phyloP scores from a whole-genome alignment of 495 filamentous ascomycete genomes.

The Saxispiralis lemnorum region DNA sequence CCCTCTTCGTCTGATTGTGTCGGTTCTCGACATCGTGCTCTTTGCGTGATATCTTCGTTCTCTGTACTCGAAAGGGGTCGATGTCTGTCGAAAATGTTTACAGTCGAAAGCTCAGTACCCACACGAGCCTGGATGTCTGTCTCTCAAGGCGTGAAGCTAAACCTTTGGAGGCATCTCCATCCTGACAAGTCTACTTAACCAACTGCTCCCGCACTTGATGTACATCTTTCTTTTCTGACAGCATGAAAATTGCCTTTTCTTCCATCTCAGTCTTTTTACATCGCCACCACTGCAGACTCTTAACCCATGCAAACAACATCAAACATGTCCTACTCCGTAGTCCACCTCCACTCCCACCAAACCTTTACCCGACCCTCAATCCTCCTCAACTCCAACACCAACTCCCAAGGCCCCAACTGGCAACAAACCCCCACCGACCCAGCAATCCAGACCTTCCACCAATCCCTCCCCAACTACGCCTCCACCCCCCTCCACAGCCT shows the following conservation, averaged over 20 bases:
- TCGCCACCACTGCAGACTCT: too few relatives aligned
- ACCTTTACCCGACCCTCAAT: neutral
- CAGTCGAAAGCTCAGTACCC: too few relatives aligned
- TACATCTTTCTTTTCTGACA: too few relatives aligned
- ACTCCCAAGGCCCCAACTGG: neutral
- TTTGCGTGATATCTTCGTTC: too few relatives aligned
- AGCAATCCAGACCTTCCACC: conserved; percentile 19
- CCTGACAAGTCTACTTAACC: neutral
- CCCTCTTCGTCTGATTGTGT: too few relatives aligned
- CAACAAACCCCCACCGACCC: conserved; percentile 6
- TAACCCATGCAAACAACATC: neutral
- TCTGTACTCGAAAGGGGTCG: too few relatives aligned
- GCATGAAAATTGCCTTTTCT: too few relatives aligned
- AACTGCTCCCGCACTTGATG: too few relatives aligned
- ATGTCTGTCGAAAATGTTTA: too few relatives aligned
- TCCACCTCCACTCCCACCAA: conserved; percentile 5
- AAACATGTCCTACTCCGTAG: conserved; percentile 8
- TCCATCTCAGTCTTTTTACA: too few relatives aligned
- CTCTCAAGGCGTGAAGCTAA: neutral
- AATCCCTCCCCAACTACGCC: conserved; percentile 20
- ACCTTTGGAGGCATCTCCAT: conserved; percentile 1
- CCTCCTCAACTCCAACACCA: conserved; percentile 15
- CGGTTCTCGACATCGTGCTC: too few relatives aligned
- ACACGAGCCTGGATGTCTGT: too few relatives aligned
- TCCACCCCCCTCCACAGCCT: conserved; percentile 30